These are phyloP conservation scores for Magnolia changhungtana DNA, from an alignment of 164 flowering plant genomes.

Conservation along the genomic window DNA sequence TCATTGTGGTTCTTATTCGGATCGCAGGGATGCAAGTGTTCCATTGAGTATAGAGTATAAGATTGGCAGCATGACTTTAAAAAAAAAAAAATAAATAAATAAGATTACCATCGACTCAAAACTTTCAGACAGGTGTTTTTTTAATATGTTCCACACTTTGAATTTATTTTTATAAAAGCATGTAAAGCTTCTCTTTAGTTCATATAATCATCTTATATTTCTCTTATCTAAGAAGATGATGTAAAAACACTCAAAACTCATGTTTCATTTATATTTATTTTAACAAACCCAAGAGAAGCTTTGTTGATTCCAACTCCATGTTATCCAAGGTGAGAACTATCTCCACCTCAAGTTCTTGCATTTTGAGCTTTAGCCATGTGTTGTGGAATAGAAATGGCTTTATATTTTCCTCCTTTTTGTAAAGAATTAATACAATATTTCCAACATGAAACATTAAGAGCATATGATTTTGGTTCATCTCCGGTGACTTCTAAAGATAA, in stretches of 20 bases:
- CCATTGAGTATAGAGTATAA: too few relatives aligned
- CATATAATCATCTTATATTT: too few relatives aligned
- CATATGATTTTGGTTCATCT: neutral
- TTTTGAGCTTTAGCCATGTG: too few relatives aligned
- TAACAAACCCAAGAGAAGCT: slow-evolving; percentile 86
- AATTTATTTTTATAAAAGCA: neutral
- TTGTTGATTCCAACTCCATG: slow-evolving; percentile 90
- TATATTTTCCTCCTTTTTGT: too few relatives aligned
- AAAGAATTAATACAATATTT: neutral
- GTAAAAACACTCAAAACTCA: neutral
- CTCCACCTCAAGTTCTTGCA: neutral
- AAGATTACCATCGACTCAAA: too few relatives aligned
- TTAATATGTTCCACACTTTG: neutral
- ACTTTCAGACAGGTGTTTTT: slow-evolving; percentile 27
- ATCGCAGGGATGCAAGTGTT: too few relatives aligned
- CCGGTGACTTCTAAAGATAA: too few relatives aligned
- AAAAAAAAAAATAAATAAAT: too few relatives aligned
- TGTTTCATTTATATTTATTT: slow-evolving; percentile 34
- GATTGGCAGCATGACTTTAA: too few relatives aligned
- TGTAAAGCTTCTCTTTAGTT: too few relatives aligned
- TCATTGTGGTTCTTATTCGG: too few relatives aligned
- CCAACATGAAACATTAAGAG: neutral
- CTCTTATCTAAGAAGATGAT: neutral
- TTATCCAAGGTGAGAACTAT: slow-evolving; percentile 54
- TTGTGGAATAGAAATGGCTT: too few relatives aligned